Conservation (phyloP, 202 grass and related monocot genomes). For the Digitaria exilis region DNA sequence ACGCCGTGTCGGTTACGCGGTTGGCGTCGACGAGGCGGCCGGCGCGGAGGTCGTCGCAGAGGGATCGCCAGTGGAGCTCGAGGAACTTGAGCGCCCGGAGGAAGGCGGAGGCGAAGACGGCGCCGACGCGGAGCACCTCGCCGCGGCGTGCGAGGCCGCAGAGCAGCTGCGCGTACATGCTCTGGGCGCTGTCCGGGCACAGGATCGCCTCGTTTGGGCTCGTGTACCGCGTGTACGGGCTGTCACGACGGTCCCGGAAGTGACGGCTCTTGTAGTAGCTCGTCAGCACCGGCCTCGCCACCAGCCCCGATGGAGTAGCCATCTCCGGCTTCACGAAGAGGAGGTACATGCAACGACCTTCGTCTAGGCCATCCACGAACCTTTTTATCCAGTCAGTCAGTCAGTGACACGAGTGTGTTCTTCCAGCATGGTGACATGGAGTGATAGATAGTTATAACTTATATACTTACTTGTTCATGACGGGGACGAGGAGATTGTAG, state of each 20-base stretch:
- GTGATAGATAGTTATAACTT: no score
- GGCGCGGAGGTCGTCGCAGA: constrained; percentile 58
- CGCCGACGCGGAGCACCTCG: constrained; percentile 76
- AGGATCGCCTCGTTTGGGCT: constrained; percentile 66
- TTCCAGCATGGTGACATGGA: no score
- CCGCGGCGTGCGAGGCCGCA: constrained; percentile 61
- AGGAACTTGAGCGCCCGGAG: constrained; percentile 76
- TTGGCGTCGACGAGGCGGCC: constrained; percentile 24
- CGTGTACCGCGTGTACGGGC: constrained; percentile 65
- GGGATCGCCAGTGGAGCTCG: constrained; percentile 56
- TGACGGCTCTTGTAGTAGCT: constrained; percentile 88
- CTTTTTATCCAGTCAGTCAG: no score
- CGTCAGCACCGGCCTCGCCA: constrained; percentile 71
- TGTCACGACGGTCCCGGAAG: constrained; percentile 59
- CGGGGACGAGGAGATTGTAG: constrained; percentile 70
- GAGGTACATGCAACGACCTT: constrained; percentile 72
- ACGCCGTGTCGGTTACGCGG: constrained; percentile 36
- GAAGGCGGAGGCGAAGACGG: constrained; percentile 84
- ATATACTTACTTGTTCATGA: constrained; percentile 82
- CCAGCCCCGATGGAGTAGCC: constrained; percentile 54
- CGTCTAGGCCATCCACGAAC: constrained; percentile 71
- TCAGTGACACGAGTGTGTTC: no score
- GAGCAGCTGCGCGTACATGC: constrained; percentile 87
- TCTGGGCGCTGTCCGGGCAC: constrained; percentile 67
- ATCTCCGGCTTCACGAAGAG: constrained; percentile 86